Evolutionary conservation across 1,284 basidiomycete genomes (phyloP).

Genomic region (Bondarzewia mesenterica): DNA sequence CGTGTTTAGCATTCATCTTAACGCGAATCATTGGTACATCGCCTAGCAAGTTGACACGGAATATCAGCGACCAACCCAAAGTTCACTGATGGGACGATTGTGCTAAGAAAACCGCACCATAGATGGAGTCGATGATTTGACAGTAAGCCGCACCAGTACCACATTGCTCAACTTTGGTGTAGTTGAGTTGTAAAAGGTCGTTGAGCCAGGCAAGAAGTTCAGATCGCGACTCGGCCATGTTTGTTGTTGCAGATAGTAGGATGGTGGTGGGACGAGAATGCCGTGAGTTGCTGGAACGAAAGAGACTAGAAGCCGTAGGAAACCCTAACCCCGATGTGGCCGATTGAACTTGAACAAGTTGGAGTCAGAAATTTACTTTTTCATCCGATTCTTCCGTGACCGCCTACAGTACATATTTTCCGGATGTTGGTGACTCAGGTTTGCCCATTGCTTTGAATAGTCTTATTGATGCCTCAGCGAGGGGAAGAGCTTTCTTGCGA

Average conservation of each 20-base stretch:
- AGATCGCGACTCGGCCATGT: slow-evolving; percentile 60
- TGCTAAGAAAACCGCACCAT: slow-evolving; percentile 52
- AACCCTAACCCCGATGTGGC: neutral
- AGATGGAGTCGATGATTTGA: slow-evolving; percentile 91
- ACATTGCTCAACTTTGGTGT: slow-evolving; percentile 94
- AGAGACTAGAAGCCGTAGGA: too few relatives aligned
- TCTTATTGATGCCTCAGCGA: too few relatives aligned
- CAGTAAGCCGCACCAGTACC: slow-evolving; percentile 87
- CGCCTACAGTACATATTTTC: too few relatives aligned
- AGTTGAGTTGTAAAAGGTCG: slow-evolving; percentile 84
- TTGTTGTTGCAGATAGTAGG: neutral
- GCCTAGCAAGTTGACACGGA: slow-evolving; percentile 30
- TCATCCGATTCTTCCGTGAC: too few relatives aligned
- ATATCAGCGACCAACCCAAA: neutral
- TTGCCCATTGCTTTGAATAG: too few relatives aligned
- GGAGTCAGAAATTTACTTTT: too few relatives aligned
- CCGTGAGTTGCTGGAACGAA: too few relatives aligned
- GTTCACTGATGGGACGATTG: too few relatives aligned
- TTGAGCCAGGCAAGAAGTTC: slow-evolving; percentile 94
- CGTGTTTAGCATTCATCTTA: slow-evolving; percentile 91
- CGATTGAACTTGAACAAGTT: too few relatives aligned
- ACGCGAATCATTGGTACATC: slow-evolving; percentile 84
- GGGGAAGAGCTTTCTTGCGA: too few relatives aligned
- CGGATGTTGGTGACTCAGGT: too few relatives aligned
- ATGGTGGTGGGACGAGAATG: neutral